Evolutionary conservation across 768 basidiomycete species (phyloP).

Genomic region (Lentinula lateritia): DNA sequence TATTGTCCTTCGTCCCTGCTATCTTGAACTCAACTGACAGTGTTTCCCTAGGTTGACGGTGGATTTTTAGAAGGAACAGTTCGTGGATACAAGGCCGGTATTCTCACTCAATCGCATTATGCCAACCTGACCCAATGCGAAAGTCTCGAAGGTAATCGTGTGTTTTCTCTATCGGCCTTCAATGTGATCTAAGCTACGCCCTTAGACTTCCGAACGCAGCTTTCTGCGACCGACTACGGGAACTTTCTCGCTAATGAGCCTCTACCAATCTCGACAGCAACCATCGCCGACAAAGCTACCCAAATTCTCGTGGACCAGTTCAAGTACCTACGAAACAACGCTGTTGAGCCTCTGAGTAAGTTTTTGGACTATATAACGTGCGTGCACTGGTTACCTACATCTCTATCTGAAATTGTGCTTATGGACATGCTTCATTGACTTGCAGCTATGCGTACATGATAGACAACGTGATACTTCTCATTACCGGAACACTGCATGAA

Average conservation of each 20-base stretch:
- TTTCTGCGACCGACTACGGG: constrained; percentile 96
- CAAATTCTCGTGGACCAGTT: constrained; percentile 96
- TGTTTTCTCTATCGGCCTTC: not conserved
- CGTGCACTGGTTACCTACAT: constrained; percentile 23
- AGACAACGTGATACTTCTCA: constrained; percentile 96
- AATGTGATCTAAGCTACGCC: constrained; percentile 3
- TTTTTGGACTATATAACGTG: constrained; percentile 99
- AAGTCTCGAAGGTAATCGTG: constrained; percentile 76
- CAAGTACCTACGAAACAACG: constrained; percentile 87
- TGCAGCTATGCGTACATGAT: constrained; percentile 97
- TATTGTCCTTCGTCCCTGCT: constrained; percentile 26
- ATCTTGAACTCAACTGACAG: not conserved
- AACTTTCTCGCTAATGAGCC: constrained; percentile 98
- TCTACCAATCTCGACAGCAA: constrained; percentile 86
- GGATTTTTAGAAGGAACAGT: constrained; percentile 82
- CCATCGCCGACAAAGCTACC: constrained; percentile 95
- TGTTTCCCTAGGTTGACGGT: constrained; percentile 46
- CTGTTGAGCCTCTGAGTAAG: constrained; percentile 84
- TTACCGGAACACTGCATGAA: constrained; percentile 95
- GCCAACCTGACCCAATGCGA: constrained; percentile 96
- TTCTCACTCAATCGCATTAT: constrained; percentile 87
- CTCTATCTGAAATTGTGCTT: not conserved
- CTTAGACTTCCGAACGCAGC: constrained; percentile 89
- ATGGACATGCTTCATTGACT: not conserved
- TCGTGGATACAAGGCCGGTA: constrained; percentile 90